Evolutionary conservation across 2,329 filamentous ascomycete genomes (phyloP).

Genomic region (Trichoderma cornu-damae): DNA sequence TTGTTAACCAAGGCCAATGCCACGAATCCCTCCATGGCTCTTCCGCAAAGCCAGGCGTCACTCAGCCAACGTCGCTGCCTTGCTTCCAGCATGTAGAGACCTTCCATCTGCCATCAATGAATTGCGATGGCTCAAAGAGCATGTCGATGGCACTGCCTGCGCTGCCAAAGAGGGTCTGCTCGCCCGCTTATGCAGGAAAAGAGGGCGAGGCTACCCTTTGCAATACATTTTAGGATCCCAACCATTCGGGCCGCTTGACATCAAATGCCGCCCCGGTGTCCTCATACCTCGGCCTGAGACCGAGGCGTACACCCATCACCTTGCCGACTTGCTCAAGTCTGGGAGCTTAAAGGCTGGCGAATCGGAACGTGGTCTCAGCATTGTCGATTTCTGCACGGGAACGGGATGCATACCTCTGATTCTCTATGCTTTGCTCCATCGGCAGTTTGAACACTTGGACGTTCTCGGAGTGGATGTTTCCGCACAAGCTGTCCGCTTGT

Average conservation of each 20-base stretch:
- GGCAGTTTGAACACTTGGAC: conserved; percentile 38
- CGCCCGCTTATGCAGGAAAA: conserved; percentile 41
- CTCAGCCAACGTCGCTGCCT: conserved; percentile 51
- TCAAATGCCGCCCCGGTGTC: conserved; percentile 70
- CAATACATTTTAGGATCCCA: conserved; percentile 88
- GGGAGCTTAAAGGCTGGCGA: conserved; percentile 18
- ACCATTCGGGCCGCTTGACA: conserved; percentile 78
- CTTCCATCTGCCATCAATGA: conserved; percentile 61
- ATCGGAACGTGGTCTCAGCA: conserved; percentile 40
- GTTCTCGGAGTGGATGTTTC: conserved; percentile 74
- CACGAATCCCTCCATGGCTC: conserved; percentile 56
- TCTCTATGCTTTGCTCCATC: conserved; percentile 57
- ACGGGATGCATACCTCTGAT: conserved; percentile 85
- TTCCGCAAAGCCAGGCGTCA: conserved; percentile 49
- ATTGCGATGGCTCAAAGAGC: conserved; percentile 65
- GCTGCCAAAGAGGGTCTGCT: conserved; percentile 27
- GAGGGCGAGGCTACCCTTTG: conserved; percentile 64
- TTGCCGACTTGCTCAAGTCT: conserved; percentile 44
- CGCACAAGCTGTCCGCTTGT: conserved; percentile 56
- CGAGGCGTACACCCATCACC: conserved; percentile 58
- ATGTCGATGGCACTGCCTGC: conserved; percentile 39
- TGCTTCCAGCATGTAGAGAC: conserved; percentile 61
- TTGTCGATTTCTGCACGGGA: conserved; percentile 86
- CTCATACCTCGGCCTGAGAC: conserved; percentile 81
- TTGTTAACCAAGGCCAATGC: conserved; percentile 44